Base-by-base conservation (phyloP, 2,329 filamentous ascomycete species). In the Metarhizium sp. region DNA sequence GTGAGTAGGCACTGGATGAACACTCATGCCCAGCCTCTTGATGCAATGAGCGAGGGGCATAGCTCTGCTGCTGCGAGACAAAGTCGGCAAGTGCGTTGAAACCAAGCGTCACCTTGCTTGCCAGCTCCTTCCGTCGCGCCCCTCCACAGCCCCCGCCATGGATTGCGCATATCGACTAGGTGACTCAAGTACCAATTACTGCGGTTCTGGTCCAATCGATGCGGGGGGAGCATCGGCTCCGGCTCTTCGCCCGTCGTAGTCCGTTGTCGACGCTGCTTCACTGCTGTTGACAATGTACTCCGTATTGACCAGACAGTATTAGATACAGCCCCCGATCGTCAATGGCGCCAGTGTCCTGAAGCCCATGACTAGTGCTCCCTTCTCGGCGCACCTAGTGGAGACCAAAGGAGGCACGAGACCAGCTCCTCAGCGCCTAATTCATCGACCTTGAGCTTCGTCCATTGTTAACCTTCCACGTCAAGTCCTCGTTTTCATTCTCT, bases 391-490 rank as follows among this genome's bases (percentile, higher is more conserved):
- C 49, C 43, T 18, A 10, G 55, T 57, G 55, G 55, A 40, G 55
- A 54, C 54, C 3, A 8, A 40, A 42, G 25, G 47, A 51, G 51
- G 51, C 55, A 57, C 52, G 55, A 54, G 51, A 54, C 51, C 42
- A 43, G 42, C 51, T 51, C 51, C 46, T 14, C 42, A 51, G 51
- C 29, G 47, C 51, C 40, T 14, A 46, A 20, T 2, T 6, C 6
- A 45, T 45, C 18, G 25, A 50, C 38, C 45, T 47, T 20, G 32
- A 51, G 51, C 42, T 36, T 32, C 45, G 49, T 29, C n/a, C 10
- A 18, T 25, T 45, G 36, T 32, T 20, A 46, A 10, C 43, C 14
- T 6, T 42, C n/a, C 13, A 18, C 42, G 42, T 48, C 45, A 16
- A 30, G 16, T 48, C 45, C 25, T 30, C 45, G 4, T 29, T 48